phyloP scores from a whole-genome alignment of 2,329 filamentous ascomycete species.

The Setomelanomma holmii region DNA sequence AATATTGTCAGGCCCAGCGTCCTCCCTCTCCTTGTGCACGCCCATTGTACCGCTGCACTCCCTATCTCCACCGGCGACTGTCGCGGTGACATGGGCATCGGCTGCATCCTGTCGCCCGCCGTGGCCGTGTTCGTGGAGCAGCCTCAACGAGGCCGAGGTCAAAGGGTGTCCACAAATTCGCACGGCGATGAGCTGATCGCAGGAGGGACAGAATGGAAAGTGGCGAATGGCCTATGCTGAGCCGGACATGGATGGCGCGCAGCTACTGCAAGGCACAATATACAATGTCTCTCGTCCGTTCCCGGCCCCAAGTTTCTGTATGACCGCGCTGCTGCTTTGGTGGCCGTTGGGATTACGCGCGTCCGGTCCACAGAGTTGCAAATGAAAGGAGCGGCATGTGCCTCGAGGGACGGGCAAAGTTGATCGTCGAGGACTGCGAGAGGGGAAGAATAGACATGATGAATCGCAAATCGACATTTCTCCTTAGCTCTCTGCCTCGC shows the following conservation, averaged over 20 bases:
- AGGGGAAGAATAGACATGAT: not conserved
- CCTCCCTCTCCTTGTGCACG: constrained; percentile 38
- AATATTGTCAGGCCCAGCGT: constrained; percentile 27
- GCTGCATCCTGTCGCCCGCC: constrained; percentile 31
- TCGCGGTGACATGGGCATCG: constrained; percentile 34
- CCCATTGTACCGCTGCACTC: constrained; percentile 39
- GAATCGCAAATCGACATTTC: not conserved
- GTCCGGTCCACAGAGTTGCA: constrained; percentile 3
- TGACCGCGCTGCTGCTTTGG: not conserved
- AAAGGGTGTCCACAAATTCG: not conserved
- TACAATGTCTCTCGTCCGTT: not conserved
- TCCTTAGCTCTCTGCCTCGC: not conserved
- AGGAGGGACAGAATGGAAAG: not conserved
- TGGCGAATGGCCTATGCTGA: not conserved
- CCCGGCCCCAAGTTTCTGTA: not conserved
- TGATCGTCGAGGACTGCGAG: not conserved
- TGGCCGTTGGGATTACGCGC: not conserved
- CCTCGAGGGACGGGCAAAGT: not conserved
- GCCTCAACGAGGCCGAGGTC: not conserved
- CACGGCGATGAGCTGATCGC: not conserved
- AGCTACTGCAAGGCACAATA: constrained; percentile 1
- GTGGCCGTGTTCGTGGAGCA: constrained; percentile 15
- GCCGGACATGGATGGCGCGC: not conserved
- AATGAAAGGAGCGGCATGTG: not conserved
- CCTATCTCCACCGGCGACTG: constrained; percentile 30